Evolutionary conservation across 148 eudicot genomes (phyloP).

Genomic region (Vaccinium vitisidaea): DNA sequence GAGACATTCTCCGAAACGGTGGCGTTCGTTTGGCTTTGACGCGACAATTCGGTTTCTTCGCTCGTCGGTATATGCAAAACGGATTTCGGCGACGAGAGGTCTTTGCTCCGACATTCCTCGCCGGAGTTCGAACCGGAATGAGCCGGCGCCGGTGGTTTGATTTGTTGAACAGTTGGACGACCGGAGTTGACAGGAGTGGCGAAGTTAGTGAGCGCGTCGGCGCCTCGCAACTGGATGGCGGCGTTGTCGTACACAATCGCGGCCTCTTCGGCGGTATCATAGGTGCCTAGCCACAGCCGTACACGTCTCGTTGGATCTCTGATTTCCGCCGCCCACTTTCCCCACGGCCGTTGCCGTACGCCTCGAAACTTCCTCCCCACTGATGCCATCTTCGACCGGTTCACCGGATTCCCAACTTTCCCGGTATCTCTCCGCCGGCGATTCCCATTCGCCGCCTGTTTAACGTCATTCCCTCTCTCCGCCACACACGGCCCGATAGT

Average conservation of each 20-base stretch:
- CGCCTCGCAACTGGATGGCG: conserved; percentile 69
- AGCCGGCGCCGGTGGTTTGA: conserved; percentile 19
- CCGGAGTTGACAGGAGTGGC: conserved; percentile 19
- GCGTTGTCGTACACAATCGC: conserved; percentile 76
- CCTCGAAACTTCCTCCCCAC: conserved; percentile 57
- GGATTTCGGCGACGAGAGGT: conserved; percentile 51
- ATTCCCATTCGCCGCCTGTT: neutral
- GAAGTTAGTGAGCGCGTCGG: conserved; percentile 73
- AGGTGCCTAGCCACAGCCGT: conserved; percentile 76
- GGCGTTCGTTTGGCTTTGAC: conserved; percentile 12
- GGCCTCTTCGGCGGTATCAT: conserved; percentile 79
- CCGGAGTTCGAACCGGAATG: conserved; percentile 43
- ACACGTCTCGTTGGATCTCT: conserved; percentile 63
- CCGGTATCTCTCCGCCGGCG: conserved; percentile 21
- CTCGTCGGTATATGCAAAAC: conserved; percentile 41
- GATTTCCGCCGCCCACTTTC: conserved; percentile 90
- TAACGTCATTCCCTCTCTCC: neutral
- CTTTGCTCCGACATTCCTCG: conserved; percentile 34
- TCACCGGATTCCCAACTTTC: neutral
- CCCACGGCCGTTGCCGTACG: conserved; percentile 77
- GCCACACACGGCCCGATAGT: conserved; percentile 30
- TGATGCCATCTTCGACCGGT: neutral
- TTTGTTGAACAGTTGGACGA: neutral
- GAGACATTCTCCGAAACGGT: conserved; percentile 19
- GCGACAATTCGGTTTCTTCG: conserved; percentile 33